Conservation (phyloP, 176 grass and related monocot species). For the Paspalum vaginatum region DNA sequence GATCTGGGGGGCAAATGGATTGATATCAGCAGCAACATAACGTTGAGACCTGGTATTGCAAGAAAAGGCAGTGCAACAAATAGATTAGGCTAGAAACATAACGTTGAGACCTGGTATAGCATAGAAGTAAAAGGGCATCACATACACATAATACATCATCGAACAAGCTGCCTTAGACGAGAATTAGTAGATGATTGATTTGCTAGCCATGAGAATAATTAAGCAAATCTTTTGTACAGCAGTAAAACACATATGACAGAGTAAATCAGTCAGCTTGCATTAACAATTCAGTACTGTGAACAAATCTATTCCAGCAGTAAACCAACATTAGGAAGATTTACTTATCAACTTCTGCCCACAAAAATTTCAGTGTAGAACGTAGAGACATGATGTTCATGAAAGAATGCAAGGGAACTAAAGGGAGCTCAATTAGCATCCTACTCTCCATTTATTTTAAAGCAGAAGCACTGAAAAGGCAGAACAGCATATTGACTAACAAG, state of each 20-base stretch:
- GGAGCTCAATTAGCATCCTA: not conserved
- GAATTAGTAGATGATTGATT: not conserved
- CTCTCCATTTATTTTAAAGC: not conserved
- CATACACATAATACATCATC: not conserved
- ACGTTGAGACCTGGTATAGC: too few species aligned
- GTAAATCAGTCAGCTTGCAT: not conserved
- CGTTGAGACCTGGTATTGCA: constrained; percentile 39
- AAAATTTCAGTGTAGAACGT: not conserved
- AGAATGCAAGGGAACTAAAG: not conserved
- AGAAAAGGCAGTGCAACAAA: not conserved
- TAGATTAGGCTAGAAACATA: not conserved
- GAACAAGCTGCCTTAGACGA: not conserved
- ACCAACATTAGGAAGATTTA: not conserved
- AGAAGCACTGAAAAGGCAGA: not conserved
- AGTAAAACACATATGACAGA: not conserved
- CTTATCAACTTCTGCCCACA: not conserved
- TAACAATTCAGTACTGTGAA: not conserved
- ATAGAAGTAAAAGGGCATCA: not conserved
- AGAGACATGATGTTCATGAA: not conserved
- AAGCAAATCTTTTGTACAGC: not conserved
- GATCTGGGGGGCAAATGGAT: constrained; percentile 75
- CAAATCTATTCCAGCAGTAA: not conserved
- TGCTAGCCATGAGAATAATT: not conserved
- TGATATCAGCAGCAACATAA: constrained; percentile 75
- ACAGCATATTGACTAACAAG: not conserved